These are phyloP conservation scores for Bromus sterilis DNA, from an alignment of 176 grass and related monocot genomes.

Conservation along the genomic window DNA sequence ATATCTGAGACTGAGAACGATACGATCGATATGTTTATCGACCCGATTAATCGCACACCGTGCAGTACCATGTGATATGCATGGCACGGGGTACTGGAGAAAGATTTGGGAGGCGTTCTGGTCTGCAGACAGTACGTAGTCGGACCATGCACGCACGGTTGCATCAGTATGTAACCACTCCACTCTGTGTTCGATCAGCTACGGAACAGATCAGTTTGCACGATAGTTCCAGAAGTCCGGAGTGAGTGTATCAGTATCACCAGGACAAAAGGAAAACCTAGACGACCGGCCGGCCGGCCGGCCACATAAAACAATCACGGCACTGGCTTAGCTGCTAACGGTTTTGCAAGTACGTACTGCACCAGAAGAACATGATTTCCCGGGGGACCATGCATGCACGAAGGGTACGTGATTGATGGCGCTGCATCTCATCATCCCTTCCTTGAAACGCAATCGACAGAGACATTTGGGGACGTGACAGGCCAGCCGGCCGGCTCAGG, in stretches of 20 bases:
- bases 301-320: neutral
- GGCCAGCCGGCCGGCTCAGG: neutral
- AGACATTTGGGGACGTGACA: slow-evolving; percentile 9
- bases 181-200: neutral
- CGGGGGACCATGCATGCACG: neutral
- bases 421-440: slow-evolving; percentile 1
- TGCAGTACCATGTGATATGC: neutral
- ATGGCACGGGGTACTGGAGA: neutral
- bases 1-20: neutral
- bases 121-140: neutral
- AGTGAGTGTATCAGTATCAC: neutral
- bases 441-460: slow-evolving; percentile 25
- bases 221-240: neutral
- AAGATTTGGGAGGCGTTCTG: neutral
- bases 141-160: neutral
- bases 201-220: neutral
- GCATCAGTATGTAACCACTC: neutral
- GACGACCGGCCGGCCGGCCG: neutral
- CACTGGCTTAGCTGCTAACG: neutral
- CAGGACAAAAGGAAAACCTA: neutral
- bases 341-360: neutral
- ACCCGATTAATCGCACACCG: neutral
- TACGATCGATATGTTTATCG: neutral
- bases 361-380: neutral
- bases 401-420: neutral